phyloP scores from a whole-genome alignment of 2,329 filamentous ascomycete species.

The Stagonosporopsis rhizophila region DNA sequence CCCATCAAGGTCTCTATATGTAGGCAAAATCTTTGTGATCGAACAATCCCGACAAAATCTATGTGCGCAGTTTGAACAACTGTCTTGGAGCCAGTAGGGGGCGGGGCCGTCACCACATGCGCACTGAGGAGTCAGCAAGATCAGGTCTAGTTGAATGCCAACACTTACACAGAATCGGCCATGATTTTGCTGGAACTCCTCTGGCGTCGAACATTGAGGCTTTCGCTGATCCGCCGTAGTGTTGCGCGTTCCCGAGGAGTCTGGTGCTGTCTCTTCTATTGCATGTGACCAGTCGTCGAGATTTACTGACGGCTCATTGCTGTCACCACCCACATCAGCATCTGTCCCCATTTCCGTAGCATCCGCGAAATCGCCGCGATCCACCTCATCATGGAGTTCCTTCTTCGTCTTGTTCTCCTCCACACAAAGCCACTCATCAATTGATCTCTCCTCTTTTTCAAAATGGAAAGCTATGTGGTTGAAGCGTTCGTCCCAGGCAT shows the following conservation, averaged over 20 bases:
- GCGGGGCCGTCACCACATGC: neutral
- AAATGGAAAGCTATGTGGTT: conserved; percentile 81
- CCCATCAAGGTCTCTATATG: no score
- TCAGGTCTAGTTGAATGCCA: neutral
- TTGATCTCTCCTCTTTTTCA: conserved; percentile 60
- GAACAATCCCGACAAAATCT: no score
- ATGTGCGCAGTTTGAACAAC: neutral
- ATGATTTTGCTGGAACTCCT: neutral
- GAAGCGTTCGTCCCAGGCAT: conserved; percentile 67
- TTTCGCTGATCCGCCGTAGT: neutral
- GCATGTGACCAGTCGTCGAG: neutral
- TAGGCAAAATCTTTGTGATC: neutral
- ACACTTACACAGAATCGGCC: neutral
- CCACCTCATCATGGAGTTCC: conserved; percentile 29
- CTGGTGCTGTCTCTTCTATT: neutral
- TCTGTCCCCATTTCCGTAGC: conserved; percentile 7
- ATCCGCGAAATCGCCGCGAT: conserved; percentile 20
- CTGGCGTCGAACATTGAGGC: neutral
- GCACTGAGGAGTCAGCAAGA: neutral
- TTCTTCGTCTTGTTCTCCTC: conserved; percentile 48
- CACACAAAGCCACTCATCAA: conserved; percentile 63
- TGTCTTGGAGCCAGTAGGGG: neutral
- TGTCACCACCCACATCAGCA: neutral
- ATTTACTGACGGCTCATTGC: neutral
- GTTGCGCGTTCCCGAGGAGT: neutral